A percentile compares a stretch with the other conserved stretches of the same genome.
These are phyloP conservation scores for Melaleuca alternifolia DNA, from an alignment of 345 rosid genomes.

Conservation along the genomic window DNA sequence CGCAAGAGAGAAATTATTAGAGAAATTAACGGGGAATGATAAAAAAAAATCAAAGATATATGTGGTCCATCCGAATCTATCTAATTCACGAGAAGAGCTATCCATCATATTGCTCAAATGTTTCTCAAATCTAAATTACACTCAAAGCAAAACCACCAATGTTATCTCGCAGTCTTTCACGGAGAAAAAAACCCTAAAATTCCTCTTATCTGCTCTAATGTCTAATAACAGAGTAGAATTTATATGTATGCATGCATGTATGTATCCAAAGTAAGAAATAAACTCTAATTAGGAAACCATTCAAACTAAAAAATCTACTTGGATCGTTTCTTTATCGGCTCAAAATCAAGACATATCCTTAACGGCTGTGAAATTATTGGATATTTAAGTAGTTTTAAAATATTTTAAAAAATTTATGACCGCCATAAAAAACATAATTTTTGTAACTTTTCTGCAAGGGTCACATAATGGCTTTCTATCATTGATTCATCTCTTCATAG, in stretches of 20 bases:
- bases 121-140: neutral
- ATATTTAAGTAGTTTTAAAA: no score
- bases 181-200: neutral
- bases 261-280: neutral
- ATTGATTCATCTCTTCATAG: no score
- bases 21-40: neutral
- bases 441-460: no score
- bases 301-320: neutral
- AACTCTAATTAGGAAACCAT: neutral
- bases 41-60: neutral
- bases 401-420: no score
- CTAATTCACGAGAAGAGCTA: neutral
- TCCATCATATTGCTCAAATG: accelerated
- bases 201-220: neutral
- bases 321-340: neutral
- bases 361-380: neutral
- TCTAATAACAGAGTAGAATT: neutral
- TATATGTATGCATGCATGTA: neutral
- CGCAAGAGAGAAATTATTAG: neutral
- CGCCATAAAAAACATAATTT: no score
- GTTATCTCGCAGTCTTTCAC: neutral
- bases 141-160: neutral
- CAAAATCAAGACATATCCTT: neutral
- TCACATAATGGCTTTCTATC: no score
- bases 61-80: neutral